Evolutionary conservation across 1,139 yeast genomes (phyloP), one percentile per base, ranked within the genome.

Genomic region (Wickerhamiella pararugosa): DNA sequence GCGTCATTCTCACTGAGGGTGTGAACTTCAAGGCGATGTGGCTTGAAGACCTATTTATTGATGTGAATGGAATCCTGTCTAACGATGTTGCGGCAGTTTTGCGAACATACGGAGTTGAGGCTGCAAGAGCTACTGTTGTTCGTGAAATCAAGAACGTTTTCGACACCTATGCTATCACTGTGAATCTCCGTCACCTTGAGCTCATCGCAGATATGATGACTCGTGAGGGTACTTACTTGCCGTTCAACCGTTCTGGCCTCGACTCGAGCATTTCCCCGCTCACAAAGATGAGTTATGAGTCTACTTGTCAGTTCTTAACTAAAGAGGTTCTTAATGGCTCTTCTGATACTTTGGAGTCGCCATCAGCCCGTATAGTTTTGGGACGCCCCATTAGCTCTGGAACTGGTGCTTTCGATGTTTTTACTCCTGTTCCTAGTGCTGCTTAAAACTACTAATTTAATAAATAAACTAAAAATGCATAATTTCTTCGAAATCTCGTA

Each of bases 161-260:
- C 75, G 84, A 84, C 52, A 87, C 94, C 45, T 90, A 90, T 63
- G 98, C 97, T 55, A 92, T 92, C 60, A 69, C 87, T 49, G 98
- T 92, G 49, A 82, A 93, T 47, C 67, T 76, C 42, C 86, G 98
- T 62, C 99, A 92, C 67, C 75, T 92, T 66, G 97, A 90, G 59
- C 74, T 92, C 61, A 80, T 92, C 63, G 98, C 94, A 50, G 99
- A 92, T 63, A 83, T 84, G 87, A 92, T 92, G 99, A 92, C 99
- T 4, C 76, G 98, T 62, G 97, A 90, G 65, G 99, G 99, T 56
- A 75, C 92, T 3, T 92, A 87, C 60, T 68, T 90, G 61, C 95
- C 99, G 27, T 92, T 92, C 70, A 87, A 86, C 65, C 80, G 99
- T 71, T 95, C 86, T 66, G 98, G 98, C 63, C 87, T 92, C 60